Conservation (phyloP, 768 basidiomycete genomes). For the Chiua virens region DNA sequence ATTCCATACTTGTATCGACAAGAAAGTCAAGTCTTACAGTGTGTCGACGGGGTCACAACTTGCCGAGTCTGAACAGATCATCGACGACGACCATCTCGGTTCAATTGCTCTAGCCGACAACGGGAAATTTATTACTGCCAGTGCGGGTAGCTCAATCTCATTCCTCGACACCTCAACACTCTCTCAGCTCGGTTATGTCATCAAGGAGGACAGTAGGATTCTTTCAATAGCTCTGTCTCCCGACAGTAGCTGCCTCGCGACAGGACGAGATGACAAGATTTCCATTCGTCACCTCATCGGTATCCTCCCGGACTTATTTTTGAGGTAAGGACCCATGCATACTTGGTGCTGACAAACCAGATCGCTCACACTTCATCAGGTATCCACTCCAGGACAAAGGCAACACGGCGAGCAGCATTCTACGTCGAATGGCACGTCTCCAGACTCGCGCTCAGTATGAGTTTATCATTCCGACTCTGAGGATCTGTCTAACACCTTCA, state of each 20-base stretch:
- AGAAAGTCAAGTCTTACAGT: background rate
- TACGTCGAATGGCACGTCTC: no score
- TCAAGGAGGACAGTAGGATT: background rate
- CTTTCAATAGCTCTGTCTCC: background rate
- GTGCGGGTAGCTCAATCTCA: background rate
- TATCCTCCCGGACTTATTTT: slow-evolving; percentile 1
- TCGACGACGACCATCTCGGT: background rate
- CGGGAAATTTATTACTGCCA: background rate
- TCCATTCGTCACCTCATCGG: background rate
- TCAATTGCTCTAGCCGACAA: background rate
- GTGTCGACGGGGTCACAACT: background rate
- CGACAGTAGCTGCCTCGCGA: background rate
- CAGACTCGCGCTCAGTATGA: background rate
- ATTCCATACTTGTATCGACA: background rate
- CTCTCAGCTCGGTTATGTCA: background rate
- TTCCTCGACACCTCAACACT: slow-evolving; percentile 3
- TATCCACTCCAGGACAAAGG: no score
- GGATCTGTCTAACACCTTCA: no score
- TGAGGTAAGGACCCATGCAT: no score
- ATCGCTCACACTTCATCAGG: no score
- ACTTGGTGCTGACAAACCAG: no score
- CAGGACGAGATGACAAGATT: background rate
- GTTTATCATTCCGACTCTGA: background rate
- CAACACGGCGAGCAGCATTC: no score
- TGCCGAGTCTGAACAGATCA: background rate